phyloP scores from a whole-genome alignment of 2,329 filamentous ascomycete genomes.

The Orbilia javanica region DNA sequence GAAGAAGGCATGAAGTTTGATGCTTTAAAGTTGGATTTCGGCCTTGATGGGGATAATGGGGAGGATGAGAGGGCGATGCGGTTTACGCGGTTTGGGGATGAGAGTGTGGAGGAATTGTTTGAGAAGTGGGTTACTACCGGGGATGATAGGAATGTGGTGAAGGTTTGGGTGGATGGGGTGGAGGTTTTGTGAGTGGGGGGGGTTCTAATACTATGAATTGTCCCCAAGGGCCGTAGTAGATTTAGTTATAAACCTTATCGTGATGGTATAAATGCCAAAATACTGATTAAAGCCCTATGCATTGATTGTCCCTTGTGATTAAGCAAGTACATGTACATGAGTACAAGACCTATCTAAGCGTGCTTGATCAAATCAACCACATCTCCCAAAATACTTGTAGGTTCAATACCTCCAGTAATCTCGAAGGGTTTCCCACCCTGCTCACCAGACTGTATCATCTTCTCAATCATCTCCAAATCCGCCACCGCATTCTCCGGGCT shows the following conservation, averaged over 20 bases:
- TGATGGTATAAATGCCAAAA: neutral
- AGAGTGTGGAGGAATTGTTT: constrained; percentile 53
- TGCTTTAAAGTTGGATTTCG: constrained; percentile 60
- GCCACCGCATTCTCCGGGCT: constrained; percentile 72
- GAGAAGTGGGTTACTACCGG: constrained; percentile 58
- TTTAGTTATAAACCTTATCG: neutral
- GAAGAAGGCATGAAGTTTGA: constrained; percentile 61
- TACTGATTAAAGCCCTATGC: neutral
- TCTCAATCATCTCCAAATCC: constrained; percentile 71
- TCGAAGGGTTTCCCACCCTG: constrained; percentile 60
- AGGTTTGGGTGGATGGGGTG: constrained; percentile 61
- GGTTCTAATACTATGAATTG: neutral
- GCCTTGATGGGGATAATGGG: constrained; percentile 25
- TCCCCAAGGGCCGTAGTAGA: too few species aligned
- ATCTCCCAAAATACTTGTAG: constrained; percentile 41
- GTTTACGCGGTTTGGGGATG: constrained; percentile 48
- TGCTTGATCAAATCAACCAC: constrained; percentile 28
- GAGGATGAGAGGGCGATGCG: constrained; percentile 28
- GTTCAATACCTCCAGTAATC: constrained; percentile 55
- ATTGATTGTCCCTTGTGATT: neutral
- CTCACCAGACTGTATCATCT: constrained; percentile 64
- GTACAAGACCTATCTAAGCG: neutral
- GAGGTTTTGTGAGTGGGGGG: constrained; percentile 23
- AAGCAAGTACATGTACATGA: too few species aligned
- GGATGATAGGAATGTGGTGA: constrained; percentile 58